Base-by-base conservation (phyloP, 129 eudicot species). In the Solidago caesia region DNA sequence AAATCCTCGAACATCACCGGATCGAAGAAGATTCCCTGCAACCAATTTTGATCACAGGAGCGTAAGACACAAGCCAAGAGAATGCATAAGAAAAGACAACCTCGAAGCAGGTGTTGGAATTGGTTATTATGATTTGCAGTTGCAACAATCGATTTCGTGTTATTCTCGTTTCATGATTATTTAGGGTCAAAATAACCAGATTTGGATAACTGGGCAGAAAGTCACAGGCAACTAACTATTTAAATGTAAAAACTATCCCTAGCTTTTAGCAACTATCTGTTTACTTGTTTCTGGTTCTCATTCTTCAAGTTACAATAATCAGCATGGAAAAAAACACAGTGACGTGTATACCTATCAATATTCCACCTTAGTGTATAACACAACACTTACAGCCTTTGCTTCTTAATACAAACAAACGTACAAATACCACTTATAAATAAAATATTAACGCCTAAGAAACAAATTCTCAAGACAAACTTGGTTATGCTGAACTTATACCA, bases 1-100 rank as follows among this genome's bases (percentile, higher is more conserved):
- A 80, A 77, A 92, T 70, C 98, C 98, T 80, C 98, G 47, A 60
- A 83, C 67, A 72, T 92, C 98, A 44, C 96, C 98, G 4, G 98
- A 86, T 10, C 98, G 92, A 16, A 92, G 92, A 74, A 92, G 96
- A 75, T 92, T 92, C 69, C 98, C 98, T 92, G 57, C 2, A 64
- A 58, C 27, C 10, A 58, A 21, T 5, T 8, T n/a, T 58, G 5
- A 26, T 4, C 16, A 14, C 2, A n/a, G 2, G 9, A 5, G 11
- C 11, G n/a, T 3, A 21, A 55, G 45, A 70, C 12, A 15, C 39
- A 57, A 42, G 41, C 12, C 27, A 9, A 39, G 14, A 10, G 29
- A 67, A 6, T 33, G 39, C 39, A 33, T 33, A 4, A 7, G 2
- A 8, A 25, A 15, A 66, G 13, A 66, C 39, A 15, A 66, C 44